Conservation (phyloP, 2,329 filamentous ascomycete species). For the Ascochyta rabiei region DNA sequence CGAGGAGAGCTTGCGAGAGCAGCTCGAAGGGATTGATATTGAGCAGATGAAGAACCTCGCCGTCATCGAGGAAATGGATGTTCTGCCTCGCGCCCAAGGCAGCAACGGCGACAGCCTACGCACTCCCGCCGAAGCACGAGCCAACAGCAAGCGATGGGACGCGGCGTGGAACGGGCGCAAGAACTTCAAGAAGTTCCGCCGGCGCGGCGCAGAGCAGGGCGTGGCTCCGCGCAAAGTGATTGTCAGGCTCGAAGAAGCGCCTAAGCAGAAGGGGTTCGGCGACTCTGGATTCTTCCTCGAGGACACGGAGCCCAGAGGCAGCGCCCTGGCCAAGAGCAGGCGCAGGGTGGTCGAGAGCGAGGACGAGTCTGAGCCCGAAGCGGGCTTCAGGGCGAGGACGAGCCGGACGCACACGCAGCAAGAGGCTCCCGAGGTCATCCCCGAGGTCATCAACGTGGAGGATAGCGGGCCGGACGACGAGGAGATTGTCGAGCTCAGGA, state of each 20-base stretch:
- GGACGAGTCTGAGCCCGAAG: constrained; percentile 34
- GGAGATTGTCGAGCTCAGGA: constrained; percentile 22
- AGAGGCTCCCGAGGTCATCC: constrained; percentile 26
- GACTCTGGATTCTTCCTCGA: constrained; percentile 80
- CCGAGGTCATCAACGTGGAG: constrained; percentile 37
- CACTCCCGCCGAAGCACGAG: constrained; percentile 27
- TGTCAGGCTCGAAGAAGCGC: constrained; percentile 72
- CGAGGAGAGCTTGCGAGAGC: constrained; percentile 65
- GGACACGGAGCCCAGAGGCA: constrained; percentile 21
- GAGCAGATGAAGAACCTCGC: constrained; percentile 74
- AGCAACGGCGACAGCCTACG: constrained; percentile 1
- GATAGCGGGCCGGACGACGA: constrained; percentile 42
- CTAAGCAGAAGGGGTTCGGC: constrained; percentile 71
- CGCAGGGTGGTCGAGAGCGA: constrained; percentile 14
- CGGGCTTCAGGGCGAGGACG: constrained; percentile 28
- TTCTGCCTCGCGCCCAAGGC: constrained; percentile 52
- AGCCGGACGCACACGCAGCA: constrained; percentile 16
- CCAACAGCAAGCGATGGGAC: constrained; percentile 74
- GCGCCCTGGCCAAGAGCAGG: neutral
- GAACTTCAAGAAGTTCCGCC: constrained; percentile 92
- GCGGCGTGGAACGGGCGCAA: constrained; percentile 90
- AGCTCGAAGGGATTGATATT: constrained; percentile 70
- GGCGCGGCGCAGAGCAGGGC: constrained; percentile 43
- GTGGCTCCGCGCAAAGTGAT: constrained; percentile 64
- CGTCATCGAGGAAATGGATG: constrained; percentile 76